Conservation (phyloP, 306 rosid species). For the Vigna nakashimae region DNA sequence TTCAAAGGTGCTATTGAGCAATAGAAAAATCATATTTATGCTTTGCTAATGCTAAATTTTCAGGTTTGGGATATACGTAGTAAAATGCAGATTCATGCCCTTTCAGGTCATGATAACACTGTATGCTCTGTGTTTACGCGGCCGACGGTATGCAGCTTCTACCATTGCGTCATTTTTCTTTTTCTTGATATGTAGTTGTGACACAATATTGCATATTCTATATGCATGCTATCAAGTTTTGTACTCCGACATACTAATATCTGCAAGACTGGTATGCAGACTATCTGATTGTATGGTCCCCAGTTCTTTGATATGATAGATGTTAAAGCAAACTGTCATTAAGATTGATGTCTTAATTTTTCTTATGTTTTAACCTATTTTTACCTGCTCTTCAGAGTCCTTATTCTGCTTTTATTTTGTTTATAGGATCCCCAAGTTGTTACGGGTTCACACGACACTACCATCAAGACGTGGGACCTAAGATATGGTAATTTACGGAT, state of each 20-base stretch:
- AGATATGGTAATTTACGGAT: slow-evolving; percentile 77
- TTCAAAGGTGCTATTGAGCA: slow-evolving; percentile 1
- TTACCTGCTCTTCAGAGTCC: not conserved
- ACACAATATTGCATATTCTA: slow-evolving; percentile 15
- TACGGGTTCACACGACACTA: slow-evolving; percentile 95
- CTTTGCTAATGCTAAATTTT: slow-evolving; percentile 47
- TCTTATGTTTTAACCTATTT: not conserved
- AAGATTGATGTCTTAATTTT: slow-evolving; percentile 20
- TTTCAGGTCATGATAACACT: slow-evolving; percentile 95
- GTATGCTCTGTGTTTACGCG: slow-evolving; percentile 97
- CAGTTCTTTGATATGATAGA: not conserved
- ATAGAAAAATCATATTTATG: slow-evolving; percentile 33
- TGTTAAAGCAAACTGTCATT: slow-evolving; percentile 3
- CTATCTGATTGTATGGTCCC: slow-evolving; percentile 28
- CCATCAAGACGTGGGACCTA: slow-evolving; percentile 99
- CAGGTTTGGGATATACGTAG: slow-evolving; percentile 99
- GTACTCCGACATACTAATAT: slow-evolving; percentile 22
- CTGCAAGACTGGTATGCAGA: slow-evolving; percentile 24
- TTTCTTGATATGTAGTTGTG: not conserved
- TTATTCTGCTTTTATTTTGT: slow-evolving; percentile 37
- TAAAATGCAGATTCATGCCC: slow-evolving; percentile 88
- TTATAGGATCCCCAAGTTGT: slow-evolving; percentile 96
- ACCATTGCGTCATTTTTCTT: slow-evolving; percentile 22
- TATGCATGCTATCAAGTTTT: slow-evolving; percentile 16
- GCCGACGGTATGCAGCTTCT: slow-evolving; percentile 70